Base-by-base conservation (phyloP, 345 rosid species). In the Syzygium aqueum region DNA sequence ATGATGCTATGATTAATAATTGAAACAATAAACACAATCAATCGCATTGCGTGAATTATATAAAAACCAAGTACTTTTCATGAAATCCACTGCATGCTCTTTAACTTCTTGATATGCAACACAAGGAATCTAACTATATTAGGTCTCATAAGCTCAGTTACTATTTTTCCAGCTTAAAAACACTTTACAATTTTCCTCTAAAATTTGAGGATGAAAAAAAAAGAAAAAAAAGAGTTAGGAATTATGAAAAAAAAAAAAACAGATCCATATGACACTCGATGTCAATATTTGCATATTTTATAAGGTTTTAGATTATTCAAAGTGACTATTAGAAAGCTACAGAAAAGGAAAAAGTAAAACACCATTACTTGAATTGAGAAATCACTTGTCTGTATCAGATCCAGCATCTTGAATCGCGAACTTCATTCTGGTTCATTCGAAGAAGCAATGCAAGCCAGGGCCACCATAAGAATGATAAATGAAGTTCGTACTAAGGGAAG, bases 381-480 rank as follows among this genome's bases (percentile, higher is more conserved):
- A 7, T 63, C 77, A 63, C 21, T 63, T 15, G 22, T 65, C 28
- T 6, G 77, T 30, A 16, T 16, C 77, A 13, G 90, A 82, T 89
- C 94, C 46, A 92, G 82, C 85, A 94, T 94, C 91, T 95, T 94
- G 92, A 95, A 94, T 87, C 91, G 94, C 63, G 90, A 88, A 59
- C 43, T 84, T 87, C 86, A 87, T 50, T 94, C 97, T 87, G 92
- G 89, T 86, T 94, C 97, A 93, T 93, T 93, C 43, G 90, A 90
- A 84, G 93, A 56, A 77, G 77, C 98, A 30, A 30, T 4, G 78
- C 78, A 67, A 67, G 78, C 78, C 30, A 67, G 27, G 25, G 23
- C 78, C 78, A 2, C 78, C 43, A 8, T 30, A 30, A 67, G 78
- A 37, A 37, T 22, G 80, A 49, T 73, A 73, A 73, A 37, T 37